Base-by-base conservation (phyloP, 352 stramenopile species). In the Phytopythium sindhum region DNA sequence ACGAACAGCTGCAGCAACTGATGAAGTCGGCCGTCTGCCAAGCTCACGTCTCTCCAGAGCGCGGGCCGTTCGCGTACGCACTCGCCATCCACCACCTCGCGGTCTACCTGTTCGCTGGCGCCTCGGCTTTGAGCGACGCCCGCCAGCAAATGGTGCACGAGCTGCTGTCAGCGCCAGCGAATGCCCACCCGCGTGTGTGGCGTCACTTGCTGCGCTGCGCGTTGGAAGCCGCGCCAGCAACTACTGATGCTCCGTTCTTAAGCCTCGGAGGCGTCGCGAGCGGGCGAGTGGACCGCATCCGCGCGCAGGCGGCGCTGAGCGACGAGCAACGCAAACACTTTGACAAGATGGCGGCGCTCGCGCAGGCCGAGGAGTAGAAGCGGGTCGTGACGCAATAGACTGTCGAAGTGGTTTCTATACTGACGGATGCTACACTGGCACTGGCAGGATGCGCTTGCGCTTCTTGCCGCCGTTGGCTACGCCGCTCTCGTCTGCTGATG, bases 31-130 rank as follows among this genome's bases (percentile, higher is more conserved):
- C 76, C 17, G 60, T 89, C 6, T 72, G 69, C 48, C 73, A 72
- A 26, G 50, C 65, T 9, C 66, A 78, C 39, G 51, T 88, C 3
- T 70, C 73, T 2, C 60, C 73, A 33, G 39, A 66, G 35, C 70
- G 69, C 11, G 84, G 81, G 0, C 37, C 45, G 24, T 88, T 93
- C 61, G 80, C 73, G 11, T 93, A 88, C 57, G 74, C 68, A 33
- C 11, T 93, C 14, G 81, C 81, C 10, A 66, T 93, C 29, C 73
- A 93, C 57, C 72, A 90, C 64, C 41, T 89, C 23, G 68, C 76
- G 2, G 69, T 65, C 19, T 92, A 90, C 45, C 29, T 90, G 48
- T 90, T 90, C 62, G 47, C 53, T 5, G 64, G 75, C 17, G 68
- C 60, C 37, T 37, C 28, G 10, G 9, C 12, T 2, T 60, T 91